Base-by-base conservation (phyloP, 495 filamentous ascomycete species). In the Cercophora samala region DNA sequence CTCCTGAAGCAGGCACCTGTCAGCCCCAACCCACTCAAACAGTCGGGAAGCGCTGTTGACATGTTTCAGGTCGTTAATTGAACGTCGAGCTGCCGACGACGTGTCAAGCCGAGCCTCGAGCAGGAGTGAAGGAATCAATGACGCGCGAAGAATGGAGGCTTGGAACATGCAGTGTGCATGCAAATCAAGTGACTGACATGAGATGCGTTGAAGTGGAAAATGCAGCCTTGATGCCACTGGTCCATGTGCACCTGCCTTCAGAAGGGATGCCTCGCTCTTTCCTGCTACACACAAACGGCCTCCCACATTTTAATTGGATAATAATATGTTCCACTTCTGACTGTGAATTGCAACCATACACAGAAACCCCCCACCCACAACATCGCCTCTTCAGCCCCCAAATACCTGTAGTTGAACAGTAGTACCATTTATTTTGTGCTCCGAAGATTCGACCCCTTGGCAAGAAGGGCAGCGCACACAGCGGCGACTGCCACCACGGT, bases 401-500 rank as follows among this genome's bases (percentile, higher is more conserved):
- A 21, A 2, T 19, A 1, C 5, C 6, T 22, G n/a, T 19, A 1
- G n/a, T n/a, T 22, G n/a, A 25, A 25, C 32, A 29, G 11, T 18
- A 13, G 11, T 15, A 17, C 17, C n/a, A n/a, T n/a, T 63, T 54
- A 74, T 6, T 68, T 73, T 15, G 73, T 76, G 65, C 73, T 80
- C 24, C 77, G 73, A 32, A 87, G 69, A 3, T 82, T 81, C 52
- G 78, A 78, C 4, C 82, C 83, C 53, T 75, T 79, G 4, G 82
- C 83, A 64, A 86, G 84, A 1, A 88, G 68, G 0, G 83, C 80
- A 4, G 85, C 79, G 29, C 81, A 60, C 2, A 85, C 82, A 8
- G 84, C 84, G 4, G 85, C 70, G 2, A 77, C 72, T 4, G 83
- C 84, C 55, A 87, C 81, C 4, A 66, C 73, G 0, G 86, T 85